phyloP scores from a whole-genome alignment of 2,329 filamentous ascomycete species.

The Uncinocarpus reesii region DNA sequence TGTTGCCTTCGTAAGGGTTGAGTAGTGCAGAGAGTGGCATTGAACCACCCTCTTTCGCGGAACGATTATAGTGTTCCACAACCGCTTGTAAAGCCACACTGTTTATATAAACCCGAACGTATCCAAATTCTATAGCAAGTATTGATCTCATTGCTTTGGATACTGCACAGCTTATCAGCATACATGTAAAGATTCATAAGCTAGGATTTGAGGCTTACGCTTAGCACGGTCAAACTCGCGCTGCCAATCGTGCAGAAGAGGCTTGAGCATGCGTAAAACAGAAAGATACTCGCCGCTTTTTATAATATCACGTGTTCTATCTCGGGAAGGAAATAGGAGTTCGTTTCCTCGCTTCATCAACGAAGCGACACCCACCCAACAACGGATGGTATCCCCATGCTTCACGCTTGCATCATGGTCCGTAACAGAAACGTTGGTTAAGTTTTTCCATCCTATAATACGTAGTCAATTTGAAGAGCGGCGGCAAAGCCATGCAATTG shows the following conservation, averaged over 20 bases:
- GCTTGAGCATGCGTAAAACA: slow-evolving; percentile 64
- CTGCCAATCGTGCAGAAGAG: slow-evolving; percentile 65
- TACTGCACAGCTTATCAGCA: slow-evolving; percentile 45
- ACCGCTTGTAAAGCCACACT: slow-evolving; percentile 47
- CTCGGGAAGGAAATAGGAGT: slow-evolving; percentile 66
- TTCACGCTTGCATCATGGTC: slow-evolving; percentile 17
- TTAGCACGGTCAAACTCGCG: slow-evolving; percentile 34
- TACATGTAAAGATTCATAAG: neutral
- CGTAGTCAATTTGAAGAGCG: slow-evolving; percentile 29
- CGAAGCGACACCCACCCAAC: slow-evolving; percentile 74
- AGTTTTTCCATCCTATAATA: slow-evolving; percentile 19
- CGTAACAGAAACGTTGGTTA: slow-evolving; percentile 18
- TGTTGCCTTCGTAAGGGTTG: slow-evolving; percentile 34
- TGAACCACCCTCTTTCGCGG: slow-evolving; percentile 10
- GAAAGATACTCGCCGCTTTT: slow-evolving; percentile 67
- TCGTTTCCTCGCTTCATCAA: slow-evolving; percentile 79
- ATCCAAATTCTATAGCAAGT: slow-evolving; percentile 45
- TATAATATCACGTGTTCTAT: slow-evolving; percentile 72
- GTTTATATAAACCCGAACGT: slow-evolving; percentile 37
- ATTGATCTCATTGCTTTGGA: slow-evolving; percentile 38
- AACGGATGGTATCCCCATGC: slow-evolving; percentile 35
- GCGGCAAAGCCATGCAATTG: slow-evolving; percentile 38
- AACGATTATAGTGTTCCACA: slow-evolving; percentile 32
- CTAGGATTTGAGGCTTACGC: slow-evolving; percentile 31
- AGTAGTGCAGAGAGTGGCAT: slow-evolving; percentile 17